Evolutionary conservation across 2,329 filamentous ascomycete species (phyloP).

Genomic region (Malbranchea zuffiana): DNA sequence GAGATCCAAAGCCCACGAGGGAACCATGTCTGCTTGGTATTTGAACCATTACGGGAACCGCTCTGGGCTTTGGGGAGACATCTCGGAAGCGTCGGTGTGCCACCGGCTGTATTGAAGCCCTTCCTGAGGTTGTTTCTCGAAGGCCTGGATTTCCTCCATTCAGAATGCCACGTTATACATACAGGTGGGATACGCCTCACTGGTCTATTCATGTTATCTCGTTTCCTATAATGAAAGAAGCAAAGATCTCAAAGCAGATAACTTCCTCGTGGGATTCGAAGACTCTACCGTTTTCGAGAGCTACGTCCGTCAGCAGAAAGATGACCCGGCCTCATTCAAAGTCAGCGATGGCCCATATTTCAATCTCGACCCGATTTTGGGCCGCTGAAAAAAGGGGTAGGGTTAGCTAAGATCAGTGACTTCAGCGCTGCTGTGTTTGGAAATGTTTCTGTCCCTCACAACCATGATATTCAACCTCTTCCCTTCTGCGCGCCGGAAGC

Average conservation of each 20-base stretch:
- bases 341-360: slow-evolving; percentile 4
- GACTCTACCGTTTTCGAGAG: slow-evolving; percentile 17
- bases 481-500: slow-evolving; percentile 7
- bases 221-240: slow-evolving; percentile 1
- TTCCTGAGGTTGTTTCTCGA: slow-evolving; percentile 29
- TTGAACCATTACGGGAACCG: slow-evolving; percentile 29
- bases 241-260: slow-evolving; percentile 34
- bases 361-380: slow-evolving; percentile 7
- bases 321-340: background rate
- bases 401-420: background rate
- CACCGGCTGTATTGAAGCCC: slow-evolving; percentile 23
- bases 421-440: slow-evolving; percentile 6
- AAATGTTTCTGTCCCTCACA: slow-evolving; percentile 10
- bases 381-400: background rate
- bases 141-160: slow-evolving; percentile 35
- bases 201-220: too few relatives aligned
- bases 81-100: slow-evolving; percentile 19
- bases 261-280: slow-evolving; percentile 29
- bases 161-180: slow-evolving; percentile 34
- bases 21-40: slow-evolving; percentile 29
- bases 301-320: slow-evolving; percentile 1
- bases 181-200: too few relatives aligned
- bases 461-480: slow-evolving; percentile 13
- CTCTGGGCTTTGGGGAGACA: slow-evolving; percentile 24
- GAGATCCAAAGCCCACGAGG: slow-evolving; percentile 20